Evolutionary conservation across 176 grass and related monocot species (phyloP).

Genomic region (Pharus latifolius): DNA sequence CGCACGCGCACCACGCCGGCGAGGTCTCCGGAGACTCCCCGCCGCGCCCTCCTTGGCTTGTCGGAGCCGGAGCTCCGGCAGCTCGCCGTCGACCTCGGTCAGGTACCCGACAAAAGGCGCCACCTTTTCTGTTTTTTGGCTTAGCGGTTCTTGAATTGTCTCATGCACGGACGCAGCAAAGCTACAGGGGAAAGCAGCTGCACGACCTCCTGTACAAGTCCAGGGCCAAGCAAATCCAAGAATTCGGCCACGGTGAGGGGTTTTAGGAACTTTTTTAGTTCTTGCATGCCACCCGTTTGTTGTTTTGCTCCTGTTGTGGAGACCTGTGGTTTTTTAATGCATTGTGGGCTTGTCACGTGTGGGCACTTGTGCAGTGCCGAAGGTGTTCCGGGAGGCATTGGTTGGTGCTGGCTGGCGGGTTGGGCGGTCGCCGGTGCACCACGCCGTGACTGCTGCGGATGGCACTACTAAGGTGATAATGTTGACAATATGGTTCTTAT

Average conservation of each 20-base stretch:
- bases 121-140: background rate
- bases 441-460: constrained; percentile 54
- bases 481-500: background rate
- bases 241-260: constrained; percentile 51
- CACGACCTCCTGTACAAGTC: constrained; percentile 88
- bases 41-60: constrained; percentile 62
- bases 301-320: background rate
- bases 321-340: background rate
- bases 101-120: constrained; percentile 29
- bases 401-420: constrained; percentile 57
- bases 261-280: background rate
- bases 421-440: constrained; percentile 73
- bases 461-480: constrained; percentile 66
- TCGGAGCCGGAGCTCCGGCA: constrained; percentile 82
- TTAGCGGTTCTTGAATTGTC: background rate
- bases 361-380: constrained; percentile 41
- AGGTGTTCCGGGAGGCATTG: constrained; percentile 65
- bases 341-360: background rate
- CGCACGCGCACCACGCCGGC: constrained; percentile 7
- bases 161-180: constrained; percentile 37
- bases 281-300: constrained; percentile 12
- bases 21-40: constrained; percentile 10
- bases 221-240: constrained; percentile 66
- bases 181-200: constrained; percentile 86
- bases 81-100: constrained; percentile 57